phyloP scores from a whole-genome alignment of 2,329 filamentous ascomycete species.

The Cryphonectria nitschkei region DNA sequence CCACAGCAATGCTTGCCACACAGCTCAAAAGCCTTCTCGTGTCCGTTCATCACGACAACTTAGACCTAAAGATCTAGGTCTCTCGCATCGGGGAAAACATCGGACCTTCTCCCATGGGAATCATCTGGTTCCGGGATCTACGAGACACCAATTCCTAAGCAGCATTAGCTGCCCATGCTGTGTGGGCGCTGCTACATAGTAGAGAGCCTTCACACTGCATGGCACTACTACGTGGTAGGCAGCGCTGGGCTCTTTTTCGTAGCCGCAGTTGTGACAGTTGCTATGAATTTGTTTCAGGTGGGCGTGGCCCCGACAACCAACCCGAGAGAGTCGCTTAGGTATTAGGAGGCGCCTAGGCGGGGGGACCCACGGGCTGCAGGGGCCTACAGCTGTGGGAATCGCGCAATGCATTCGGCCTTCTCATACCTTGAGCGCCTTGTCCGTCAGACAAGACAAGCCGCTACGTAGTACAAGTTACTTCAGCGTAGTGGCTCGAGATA shows the following conservation, averaged over 20 bases:
- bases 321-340: not conserved
- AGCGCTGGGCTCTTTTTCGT: slow-evolving; percentile 8
- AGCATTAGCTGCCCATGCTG: not conserved
- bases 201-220: slow-evolving; percentile 7
- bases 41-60: not conserved
- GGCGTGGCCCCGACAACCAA: not conserved
- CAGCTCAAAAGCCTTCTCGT: not conserved
- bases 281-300: not conserved
- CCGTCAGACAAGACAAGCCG: not conserved
- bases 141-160: slow-evolving; percentile 3
- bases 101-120: not conserved
- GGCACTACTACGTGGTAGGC: slow-evolving; percentile 4
- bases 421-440: not conserved
- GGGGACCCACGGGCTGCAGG: not conserved
- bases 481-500: not conserved
- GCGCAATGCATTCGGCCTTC: not conserved
- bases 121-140: not conserved
- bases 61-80: not conserved
- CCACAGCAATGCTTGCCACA: not conserved
- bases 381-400: not conserved
- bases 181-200: not conserved
- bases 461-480: not conserved
- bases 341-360: not conserved
- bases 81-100: not conserved
- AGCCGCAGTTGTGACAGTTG: not conserved